Evolutionary conservation across 2,329 filamentous ascomycete species (phyloP).

Genomic region (Scytalidium sp.): DNA sequence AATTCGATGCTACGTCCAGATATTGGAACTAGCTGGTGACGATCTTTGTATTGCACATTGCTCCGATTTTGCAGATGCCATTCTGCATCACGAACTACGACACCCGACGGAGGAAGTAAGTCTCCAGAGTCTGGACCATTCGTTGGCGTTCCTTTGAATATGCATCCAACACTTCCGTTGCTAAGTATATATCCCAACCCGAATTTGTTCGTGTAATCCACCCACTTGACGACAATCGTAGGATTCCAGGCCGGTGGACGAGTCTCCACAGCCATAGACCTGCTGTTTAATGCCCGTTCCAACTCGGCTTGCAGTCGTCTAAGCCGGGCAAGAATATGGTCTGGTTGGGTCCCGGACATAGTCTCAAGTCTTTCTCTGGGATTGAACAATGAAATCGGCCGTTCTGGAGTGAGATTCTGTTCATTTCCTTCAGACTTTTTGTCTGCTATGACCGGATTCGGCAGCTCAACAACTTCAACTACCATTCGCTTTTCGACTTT

Average conservation of each 20-base stretch:
- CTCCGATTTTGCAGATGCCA: constrained; percentile 63
- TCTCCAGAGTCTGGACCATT: constrained; percentile 43
- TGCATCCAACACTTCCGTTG: constrained; percentile 76
- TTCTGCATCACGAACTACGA: constrained; percentile 70
- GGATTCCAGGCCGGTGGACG: constrained; percentile 54
- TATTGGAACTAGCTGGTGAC: constrained; percentile 63
- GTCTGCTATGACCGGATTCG: constrained; percentile 17
- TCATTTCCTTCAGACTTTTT: constrained; percentile 19
- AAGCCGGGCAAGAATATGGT: constrained; percentile 54
- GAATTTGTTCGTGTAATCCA: constrained; percentile 86
- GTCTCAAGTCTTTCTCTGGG: constrained; percentile 47
- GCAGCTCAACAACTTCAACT: constrained; percentile 23
- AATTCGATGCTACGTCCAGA: constrained; percentile 62
- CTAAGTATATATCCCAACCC: constrained; percentile 81
- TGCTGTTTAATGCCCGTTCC: constrained; percentile 60
- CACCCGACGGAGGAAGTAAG: constrained; percentile 64
- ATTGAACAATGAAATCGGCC: constrained; percentile 44
- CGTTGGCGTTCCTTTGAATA: constrained; percentile 50
- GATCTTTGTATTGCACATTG: constrained; percentile 52
- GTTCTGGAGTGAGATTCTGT: constrained; percentile 37
- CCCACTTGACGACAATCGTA: constrained; percentile 74
- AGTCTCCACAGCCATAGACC: constrained; percentile 58
- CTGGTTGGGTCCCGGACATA: constrained; percentile 54
- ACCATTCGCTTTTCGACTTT: constrained; percentile 27
- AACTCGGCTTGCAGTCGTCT: constrained; percentile 56